Base-by-base conservation (phyloP, 2,329 filamentous ascomycete genomes). In the Fusarium sp. region DNA sequence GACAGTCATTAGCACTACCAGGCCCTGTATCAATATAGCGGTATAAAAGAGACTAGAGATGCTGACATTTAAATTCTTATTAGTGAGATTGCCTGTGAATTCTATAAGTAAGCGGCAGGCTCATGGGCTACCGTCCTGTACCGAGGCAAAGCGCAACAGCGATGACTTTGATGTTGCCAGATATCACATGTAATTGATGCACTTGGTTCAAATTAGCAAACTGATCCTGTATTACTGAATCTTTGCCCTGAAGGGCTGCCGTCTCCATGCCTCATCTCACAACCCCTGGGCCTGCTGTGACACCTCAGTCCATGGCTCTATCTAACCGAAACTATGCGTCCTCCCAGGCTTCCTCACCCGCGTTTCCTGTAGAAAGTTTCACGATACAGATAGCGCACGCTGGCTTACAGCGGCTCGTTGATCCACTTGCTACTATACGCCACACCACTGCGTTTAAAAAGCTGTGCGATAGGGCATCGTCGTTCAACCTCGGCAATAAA, bases 331-430 rank as follows among this genome's bases (percentile, higher is more conserved):
- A 37, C 35, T 37, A 37, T 46, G 9, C 11, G 6, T 21, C 25
- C 18, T 21, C 25, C 12, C 4, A 15, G 6, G 4, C 19, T 4
- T 46, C 4, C 16, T 8, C 10, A 7, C 4, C 10, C 3, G 10
- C 27, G 3, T 5, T n/a, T 16, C 10, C 4, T n/a, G 19, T 6
- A 46, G 1, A 21, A 45, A 1, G 4, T 10, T 15, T 7, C 25
- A 21, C 8, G 4, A 4, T 10, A 21, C 1, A 10, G 6, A 29
- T 9, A 29, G 44, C 14, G 14, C 14, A 16, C 10, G 11, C 2
- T 14, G 2, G 3, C 29, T 49, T 29, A 33, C 0, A 49, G 46
- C 16, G 29, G 8, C 9, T 51, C 46, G 4, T 51, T 51, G 1
- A 4, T 15, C 29, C 46, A 51, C 3, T 25, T 51, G 46, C 46